phyloP scores from a whole-genome alignment of 257 asterid genomes.

The Galeopsis tetrahit region DNA sequence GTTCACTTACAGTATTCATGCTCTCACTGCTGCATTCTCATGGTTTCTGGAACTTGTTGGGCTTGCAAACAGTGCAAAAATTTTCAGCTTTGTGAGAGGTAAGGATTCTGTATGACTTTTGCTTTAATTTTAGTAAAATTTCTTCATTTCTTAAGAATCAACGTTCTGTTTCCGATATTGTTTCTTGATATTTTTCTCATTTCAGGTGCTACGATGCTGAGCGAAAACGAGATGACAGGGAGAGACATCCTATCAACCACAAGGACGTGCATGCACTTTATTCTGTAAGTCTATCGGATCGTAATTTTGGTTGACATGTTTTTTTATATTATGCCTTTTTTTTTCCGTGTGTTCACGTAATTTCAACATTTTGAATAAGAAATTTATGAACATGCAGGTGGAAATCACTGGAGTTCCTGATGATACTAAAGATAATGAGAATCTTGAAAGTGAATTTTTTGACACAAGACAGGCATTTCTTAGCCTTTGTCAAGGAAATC shows the following conservation, averaged over 20 bases:
- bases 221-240: slow-evolving; percentile 79
- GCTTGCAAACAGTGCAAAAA: slow-evolving; percentile 85
- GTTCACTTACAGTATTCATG: slow-evolving; percentile 95
- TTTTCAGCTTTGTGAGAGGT: slow-evolving; percentile 91
- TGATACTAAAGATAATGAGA: slow-evolving; percentile 87
- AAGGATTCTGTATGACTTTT: slow-evolving; percentile 36
- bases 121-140: slow-evolving; percentile 13
- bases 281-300: slow-evolving; percentile 58
- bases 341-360: not conserved
- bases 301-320: slow-evolving; percentile 1
- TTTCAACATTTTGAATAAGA: slow-evolving; percentile 32
- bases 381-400: slow-evolving; percentile 54
- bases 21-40: slow-evolving; percentile 84
- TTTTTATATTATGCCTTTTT: not conserved
- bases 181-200: not conserved
- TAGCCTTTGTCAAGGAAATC: slow-evolving; percentile 98
- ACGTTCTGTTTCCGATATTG: slow-evolving; percentile 16
- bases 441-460: slow-evolving; percentile 95
- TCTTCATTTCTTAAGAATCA: slow-evolving; percentile 21
- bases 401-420: slow-evolving; percentile 66
- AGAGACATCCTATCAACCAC: slow-evolving; percentile 82
- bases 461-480: slow-evolving; percentile 99
- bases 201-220: slow-evolving; percentile 90
- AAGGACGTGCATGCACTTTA: slow-evolving; percentile 81
- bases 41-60: slow-evolving; percentile 94